Evolutionary conservation across 75 land plant genomes (phyloP).

Genomic region (Cupressus sempervirens): DNA sequence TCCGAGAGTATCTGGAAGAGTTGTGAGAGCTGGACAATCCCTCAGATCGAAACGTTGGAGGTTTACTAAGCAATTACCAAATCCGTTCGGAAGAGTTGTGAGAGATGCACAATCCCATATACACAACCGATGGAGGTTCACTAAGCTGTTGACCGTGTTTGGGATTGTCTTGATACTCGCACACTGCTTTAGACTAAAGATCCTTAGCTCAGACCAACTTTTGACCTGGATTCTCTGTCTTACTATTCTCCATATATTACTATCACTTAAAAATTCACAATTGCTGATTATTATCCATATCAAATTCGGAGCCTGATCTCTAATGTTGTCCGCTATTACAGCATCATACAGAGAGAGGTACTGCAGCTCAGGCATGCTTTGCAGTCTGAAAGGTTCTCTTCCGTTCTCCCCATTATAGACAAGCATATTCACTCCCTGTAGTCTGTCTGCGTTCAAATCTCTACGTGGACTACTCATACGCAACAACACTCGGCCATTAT

Average conservation of each 20-base stretch:
- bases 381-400: background rate
- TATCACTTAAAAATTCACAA: background rate
- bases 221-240: background rate
- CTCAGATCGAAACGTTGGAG: too few relatives aligned
- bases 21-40: too few relatives aligned
- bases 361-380: background rate
- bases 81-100: too few relatives aligned
- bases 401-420: background rate
- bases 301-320: background rate
- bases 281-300: background rate
- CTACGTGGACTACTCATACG: background rate
- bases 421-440: background rate
- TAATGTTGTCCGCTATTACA: background rate
- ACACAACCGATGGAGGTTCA: too few relatives aligned
- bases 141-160: background rate
- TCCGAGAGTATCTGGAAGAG: too few relatives aligned
- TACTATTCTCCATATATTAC: background rate
- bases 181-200: background rate
- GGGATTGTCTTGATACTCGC: background rate
- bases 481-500: background rate
- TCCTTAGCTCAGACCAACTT: background rate
- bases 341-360: background rate
- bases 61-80: too few relatives aligned
- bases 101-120: too few relatives aligned
- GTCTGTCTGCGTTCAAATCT: background rate